These are phyloP conservation scores for Fusarium sterilihyphosum DNA, from an alignment of 2,329 filamentous ascomycete species.

Conservation along the genomic window DNA sequence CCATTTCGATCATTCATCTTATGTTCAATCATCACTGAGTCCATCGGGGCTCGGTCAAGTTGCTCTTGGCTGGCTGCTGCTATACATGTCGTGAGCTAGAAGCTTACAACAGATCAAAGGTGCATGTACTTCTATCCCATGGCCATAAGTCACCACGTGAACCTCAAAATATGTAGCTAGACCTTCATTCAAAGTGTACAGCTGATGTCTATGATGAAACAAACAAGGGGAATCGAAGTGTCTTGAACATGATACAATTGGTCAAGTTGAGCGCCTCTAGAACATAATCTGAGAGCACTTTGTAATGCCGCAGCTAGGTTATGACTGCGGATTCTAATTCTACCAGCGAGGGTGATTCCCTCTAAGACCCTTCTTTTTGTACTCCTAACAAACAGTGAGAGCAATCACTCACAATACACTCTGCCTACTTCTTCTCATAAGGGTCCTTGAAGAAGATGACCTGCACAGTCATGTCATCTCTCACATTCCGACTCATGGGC, in stretches of 20 bases:
- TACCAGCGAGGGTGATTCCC: not conserved
- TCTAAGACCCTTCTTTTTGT: not conserved
- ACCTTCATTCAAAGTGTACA: not conserved
- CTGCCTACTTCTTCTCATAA: constrained; percentile 72
- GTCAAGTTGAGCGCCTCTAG: too few species aligned
- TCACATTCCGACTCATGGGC: constrained; percentile 70
- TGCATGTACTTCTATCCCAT: not conserved
- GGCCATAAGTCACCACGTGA: not conserved
- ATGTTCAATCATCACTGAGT: not conserved
- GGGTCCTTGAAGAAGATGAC: constrained; percentile 71
- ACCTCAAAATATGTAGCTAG: accelerated
- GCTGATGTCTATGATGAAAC: not conserved
- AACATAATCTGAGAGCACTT: not conserved
- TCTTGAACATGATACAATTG: not conserved
- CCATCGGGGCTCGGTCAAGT: not conserved
- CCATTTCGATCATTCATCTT: not conserved
- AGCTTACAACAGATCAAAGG: not conserved
- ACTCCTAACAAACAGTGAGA: not conserved
- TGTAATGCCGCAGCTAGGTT: not conserved
- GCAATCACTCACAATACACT: constrained; percentile 46
- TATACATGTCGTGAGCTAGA: not conserved
- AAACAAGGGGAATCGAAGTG: not conserved
- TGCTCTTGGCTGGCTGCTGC: not conserved
- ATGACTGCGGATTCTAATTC: not conserved
- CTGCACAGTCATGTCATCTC: constrained; percentile 86